A percentile compares a stretch with the other conserved stretches of the same genome.
These are phyloP conservation scores for Solanum okadae DNA, from an alignment of 257 asterid genomes.

Conservation along the genomic window DNA sequence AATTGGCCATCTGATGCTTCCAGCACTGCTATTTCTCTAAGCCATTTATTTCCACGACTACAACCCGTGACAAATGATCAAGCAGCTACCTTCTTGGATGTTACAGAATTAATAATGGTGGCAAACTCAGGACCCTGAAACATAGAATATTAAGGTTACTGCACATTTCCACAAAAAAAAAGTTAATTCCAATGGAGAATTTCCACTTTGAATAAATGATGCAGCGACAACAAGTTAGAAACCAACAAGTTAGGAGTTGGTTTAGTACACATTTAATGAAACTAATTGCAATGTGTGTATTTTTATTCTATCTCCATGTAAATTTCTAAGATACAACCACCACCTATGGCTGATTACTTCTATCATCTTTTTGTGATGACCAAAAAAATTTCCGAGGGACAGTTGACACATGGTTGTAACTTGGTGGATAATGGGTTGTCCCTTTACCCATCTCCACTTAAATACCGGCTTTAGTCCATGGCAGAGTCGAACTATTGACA, in stretches of 20 bases:
- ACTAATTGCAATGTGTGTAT: background rate
- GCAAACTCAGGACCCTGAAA: constrained; percentile 91
- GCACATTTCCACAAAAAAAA: background rate
- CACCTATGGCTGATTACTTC: background rate
- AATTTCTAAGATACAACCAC: background rate
- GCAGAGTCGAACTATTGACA: background rate
- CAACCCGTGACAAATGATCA: constrained; percentile 19
- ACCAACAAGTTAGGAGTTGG: background rate
- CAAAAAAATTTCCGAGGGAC: background rate
- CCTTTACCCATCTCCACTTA: background rate
- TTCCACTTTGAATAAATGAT: background rate
- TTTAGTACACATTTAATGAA: background rate
- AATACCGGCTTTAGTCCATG: background rate
- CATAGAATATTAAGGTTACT: constrained; percentile 1
- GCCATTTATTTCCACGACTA: constrained; percentile 2
- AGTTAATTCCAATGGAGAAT: background rate
- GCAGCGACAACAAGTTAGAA: background rate
- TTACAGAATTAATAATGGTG: constrained; percentile 80
- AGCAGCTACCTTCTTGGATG: constrained; percentile 86
- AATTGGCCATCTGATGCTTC: background rate
- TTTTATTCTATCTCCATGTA: background rate
- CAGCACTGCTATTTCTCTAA: background rate
- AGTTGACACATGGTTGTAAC: background rate
- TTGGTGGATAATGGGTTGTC: background rate
- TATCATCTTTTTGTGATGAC: background rate